Conservation (phyloP, 1,284 basidiomycete genomes). For the Clitocybe nebularis region DNA sequence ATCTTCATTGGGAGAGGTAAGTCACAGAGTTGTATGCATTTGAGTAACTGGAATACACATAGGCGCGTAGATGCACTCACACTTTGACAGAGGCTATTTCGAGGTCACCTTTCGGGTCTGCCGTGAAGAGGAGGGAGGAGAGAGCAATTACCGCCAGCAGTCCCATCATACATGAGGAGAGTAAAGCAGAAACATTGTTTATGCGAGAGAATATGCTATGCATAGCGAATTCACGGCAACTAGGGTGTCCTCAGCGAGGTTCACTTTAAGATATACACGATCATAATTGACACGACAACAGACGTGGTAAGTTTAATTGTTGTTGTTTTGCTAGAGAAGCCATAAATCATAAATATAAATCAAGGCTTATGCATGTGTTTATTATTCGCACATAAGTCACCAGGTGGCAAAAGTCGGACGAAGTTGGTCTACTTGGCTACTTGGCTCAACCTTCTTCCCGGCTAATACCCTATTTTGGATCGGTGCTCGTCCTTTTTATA, state of each 20-base stretch:
- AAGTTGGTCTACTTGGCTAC: too few species aligned
- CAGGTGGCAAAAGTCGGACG: too few species aligned
- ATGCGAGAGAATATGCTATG: constrained; percentile 65
- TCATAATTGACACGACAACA: background rate
- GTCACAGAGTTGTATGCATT: too few species aligned
- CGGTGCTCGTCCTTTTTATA: too few species aligned
- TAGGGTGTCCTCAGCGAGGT: background rate
- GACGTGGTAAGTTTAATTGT: too few species aligned
- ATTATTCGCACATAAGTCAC: too few species aligned
- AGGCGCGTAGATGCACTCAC: constrained; percentile 39
- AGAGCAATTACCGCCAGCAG: constrained; percentile 73
- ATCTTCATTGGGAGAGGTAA: constrained; percentile 29
- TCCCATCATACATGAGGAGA: constrained; percentile 76
- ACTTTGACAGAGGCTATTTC: constrained; percentile 64
- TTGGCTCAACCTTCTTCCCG: background rate
- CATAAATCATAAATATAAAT: background rate
- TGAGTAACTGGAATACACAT: too few species aligned
- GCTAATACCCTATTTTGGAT: background rate
- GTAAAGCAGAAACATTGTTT: constrained; percentile 70
- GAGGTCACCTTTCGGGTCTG: constrained; percentile 54
- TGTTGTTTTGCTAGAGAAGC: too few species aligned
- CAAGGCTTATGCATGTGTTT: too few species aligned
- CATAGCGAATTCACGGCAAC: constrained; percentile 35
- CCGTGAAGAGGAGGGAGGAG: constrained; percentile 62
- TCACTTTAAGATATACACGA: background rate